These are phyloP conservation scores for Aspergillus egyptiacus DNA, from an alignment of 495 filamentous ascomycete species.

Conservation along the genomic window DNA sequence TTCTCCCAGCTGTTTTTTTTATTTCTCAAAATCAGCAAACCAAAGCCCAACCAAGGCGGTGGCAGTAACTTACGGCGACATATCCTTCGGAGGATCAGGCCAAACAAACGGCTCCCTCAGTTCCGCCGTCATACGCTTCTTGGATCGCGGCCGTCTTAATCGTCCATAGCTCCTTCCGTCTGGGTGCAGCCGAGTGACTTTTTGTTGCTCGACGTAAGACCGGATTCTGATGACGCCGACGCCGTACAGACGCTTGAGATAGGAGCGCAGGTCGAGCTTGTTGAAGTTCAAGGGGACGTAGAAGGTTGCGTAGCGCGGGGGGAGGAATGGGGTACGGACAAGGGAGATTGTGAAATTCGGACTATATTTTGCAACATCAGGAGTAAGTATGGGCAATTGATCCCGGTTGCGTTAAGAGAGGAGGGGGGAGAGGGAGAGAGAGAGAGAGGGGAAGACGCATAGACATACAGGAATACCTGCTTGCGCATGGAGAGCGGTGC, in stretches of 20 bases:
- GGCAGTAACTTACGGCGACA: constrained; percentile 43
- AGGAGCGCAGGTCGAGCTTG: constrained; percentile 89
- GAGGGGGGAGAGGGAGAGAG: background rate
- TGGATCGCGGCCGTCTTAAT: constrained; percentile 53
- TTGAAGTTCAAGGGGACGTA: constrained; percentile 79
- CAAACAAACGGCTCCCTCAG: constrained; percentile 78
- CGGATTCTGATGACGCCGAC: constrained; percentile 63
- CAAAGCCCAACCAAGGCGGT: background rate
- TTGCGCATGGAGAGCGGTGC: constrained; percentile 38
- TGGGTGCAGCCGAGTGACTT: constrained; percentile 39
- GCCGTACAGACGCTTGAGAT: constrained; percentile 70
- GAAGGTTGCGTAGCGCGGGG: constrained; percentile 75
- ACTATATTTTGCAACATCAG: constrained; percentile 35
- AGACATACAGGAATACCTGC: constrained; percentile 62
- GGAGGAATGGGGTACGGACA: constrained; percentile 62
- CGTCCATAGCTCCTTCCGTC: constrained; percentile 38
- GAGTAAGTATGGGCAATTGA: background rate
- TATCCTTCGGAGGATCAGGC: constrained; percentile 59
- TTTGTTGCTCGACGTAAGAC: constrained; percentile 69
- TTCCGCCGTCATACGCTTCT: constrained; percentile 90
- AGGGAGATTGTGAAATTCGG: constrained; percentile 74
- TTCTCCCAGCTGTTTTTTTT: constrained; percentile 47
- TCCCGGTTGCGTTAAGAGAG: no score
- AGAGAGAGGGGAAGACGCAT: background rate
- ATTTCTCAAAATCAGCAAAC: background rate